These are phyloP conservation scores for Aspergillus tubingensis DNA, from an alignment of 2,329 filamentous ascomycete species.

Conservation along the genomic window DNA sequence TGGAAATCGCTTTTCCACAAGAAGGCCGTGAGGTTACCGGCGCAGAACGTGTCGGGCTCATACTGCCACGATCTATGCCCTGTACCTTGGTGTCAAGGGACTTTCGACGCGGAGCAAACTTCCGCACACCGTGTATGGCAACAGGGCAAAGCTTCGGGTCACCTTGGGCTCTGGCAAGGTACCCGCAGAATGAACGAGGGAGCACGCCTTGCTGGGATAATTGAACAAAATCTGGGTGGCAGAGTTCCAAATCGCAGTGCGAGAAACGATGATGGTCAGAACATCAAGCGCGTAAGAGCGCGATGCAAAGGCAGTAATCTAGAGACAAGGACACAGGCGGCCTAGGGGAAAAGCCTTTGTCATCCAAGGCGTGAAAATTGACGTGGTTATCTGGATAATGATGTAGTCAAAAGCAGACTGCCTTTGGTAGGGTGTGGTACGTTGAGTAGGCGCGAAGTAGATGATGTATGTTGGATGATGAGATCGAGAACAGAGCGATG, in stretches of 20 bases:
- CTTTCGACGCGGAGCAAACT: conserved; percentile 6
- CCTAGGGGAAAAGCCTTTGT: neutral
- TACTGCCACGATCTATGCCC: conserved; percentile 24
- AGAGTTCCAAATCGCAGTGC: neutral
- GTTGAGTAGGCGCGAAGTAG: neutral
- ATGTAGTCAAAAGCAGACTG: neutral
- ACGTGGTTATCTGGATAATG: neutral
- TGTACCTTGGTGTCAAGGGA: neutral
- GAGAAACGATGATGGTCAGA: neutral
- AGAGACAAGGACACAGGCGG: neutral
- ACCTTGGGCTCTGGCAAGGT: neutral
- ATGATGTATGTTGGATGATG: neutral
- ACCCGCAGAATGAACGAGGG: neutral
- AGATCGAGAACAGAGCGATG: neutral
- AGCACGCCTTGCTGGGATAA: neutral
- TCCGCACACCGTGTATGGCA: neutral
- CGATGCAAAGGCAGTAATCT: neutral
- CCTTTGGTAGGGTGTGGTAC: neutral
- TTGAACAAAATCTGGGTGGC: neutral
- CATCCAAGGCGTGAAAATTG: neutral
- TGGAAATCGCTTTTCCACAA: conserved; percentile 36
- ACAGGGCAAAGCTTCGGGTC: neutral
- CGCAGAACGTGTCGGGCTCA: conserved; percentile 47
- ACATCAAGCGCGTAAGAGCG: neutral
- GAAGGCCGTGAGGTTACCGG: conserved; percentile 58